These are phyloP conservation scores for Erucastrum elatum DNA, from an alignment of 345 rosid genomes.

Conservation along the genomic window DNA sequence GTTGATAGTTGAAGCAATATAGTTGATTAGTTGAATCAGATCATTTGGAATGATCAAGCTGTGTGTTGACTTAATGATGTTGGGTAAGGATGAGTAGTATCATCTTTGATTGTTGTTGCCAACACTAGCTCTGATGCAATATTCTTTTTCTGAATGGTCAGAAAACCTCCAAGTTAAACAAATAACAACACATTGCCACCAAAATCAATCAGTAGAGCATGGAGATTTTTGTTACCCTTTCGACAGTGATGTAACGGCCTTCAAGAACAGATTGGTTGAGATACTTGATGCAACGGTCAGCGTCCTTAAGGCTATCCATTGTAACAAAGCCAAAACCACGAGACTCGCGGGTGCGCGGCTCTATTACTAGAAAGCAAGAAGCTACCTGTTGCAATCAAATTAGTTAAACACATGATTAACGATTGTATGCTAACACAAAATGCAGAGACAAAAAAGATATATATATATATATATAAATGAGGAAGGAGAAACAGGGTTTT, in stretches of 20 bases:
- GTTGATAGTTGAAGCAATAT: constrained; percentile 66
- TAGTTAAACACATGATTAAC: background rate
- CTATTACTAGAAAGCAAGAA: constrained; percentile 89
- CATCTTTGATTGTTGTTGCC: constrained; percentile 87
- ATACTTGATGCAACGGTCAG: constrained; percentile 85
- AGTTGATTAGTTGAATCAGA: constrained; percentile 75
- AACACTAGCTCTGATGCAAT: constrained; percentile 88
- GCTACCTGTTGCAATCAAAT: constrained; percentile 56
- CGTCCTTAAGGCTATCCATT: constrained; percentile 77
- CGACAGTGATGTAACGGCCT: constrained; percentile 95
- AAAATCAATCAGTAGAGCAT: constrained; percentile 4
- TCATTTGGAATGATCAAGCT: background rate
- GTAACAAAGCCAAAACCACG: constrained; percentile 97
- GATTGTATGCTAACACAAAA: background rate
- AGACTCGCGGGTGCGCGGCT: constrained; percentile 90
- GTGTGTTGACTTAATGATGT: constrained; percentile 42
- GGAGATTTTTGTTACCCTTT: constrained; percentile 78
- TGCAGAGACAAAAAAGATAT: background rate
- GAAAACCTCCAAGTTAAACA: constrained; percentile 88
- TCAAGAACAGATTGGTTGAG: constrained; percentile 96
- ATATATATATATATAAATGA: too few relatives aligned
- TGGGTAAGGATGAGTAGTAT: constrained; percentile 62
- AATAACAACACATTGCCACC: constrained; percentile 35
- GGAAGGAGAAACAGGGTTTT: background rate
- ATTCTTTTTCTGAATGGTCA: constrained; percentile 79